Conservation (phyloP, 331 rosid species). For the Quercus phellos region DNA sequence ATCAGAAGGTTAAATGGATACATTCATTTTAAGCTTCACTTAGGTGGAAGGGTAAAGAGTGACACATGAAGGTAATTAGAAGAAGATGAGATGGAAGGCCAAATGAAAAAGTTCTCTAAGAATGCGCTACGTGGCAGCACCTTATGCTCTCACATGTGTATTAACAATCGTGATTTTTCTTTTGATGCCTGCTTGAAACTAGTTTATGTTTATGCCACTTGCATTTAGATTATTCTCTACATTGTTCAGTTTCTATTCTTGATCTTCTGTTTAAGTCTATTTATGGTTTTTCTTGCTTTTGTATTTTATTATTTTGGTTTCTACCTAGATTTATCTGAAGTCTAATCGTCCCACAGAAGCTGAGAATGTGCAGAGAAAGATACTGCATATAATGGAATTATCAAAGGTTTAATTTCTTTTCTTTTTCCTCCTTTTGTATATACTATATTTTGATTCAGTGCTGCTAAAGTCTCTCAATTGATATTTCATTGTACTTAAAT, state of each 20-base stretch:
- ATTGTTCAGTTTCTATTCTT: neutral
- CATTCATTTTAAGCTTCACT: too few species aligned
- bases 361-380: constrained; percentile 74
- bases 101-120: too few species aligned
- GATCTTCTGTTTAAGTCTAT: constrained; percentile 6
- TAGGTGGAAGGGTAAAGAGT: too few species aligned
- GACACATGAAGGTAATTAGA: too few species aligned
- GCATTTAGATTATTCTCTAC: neutral
- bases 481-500: neutral
- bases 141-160: neutral
- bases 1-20: too few species aligned
- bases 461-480: constrained; percentile 8
- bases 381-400: constrained; percentile 68
- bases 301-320: neutral
- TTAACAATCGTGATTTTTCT: neutral
- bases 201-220: neutral
- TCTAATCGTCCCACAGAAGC: constrained; percentile 59
- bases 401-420: constrained; percentile 52
- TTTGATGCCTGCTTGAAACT: neutral
- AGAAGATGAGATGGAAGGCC: too few species aligned
- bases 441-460: neutral
- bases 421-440: neutral
- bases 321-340: constrained; percentile 46
- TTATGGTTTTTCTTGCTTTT: constrained; percentile 10
- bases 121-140: neutral